Evolutionary conservation across 2,329 filamentous ascomycete genomes (phyloP), one percentile per base, ranked within the genome.

Genomic region (Aspergillus tamarii): DNA sequence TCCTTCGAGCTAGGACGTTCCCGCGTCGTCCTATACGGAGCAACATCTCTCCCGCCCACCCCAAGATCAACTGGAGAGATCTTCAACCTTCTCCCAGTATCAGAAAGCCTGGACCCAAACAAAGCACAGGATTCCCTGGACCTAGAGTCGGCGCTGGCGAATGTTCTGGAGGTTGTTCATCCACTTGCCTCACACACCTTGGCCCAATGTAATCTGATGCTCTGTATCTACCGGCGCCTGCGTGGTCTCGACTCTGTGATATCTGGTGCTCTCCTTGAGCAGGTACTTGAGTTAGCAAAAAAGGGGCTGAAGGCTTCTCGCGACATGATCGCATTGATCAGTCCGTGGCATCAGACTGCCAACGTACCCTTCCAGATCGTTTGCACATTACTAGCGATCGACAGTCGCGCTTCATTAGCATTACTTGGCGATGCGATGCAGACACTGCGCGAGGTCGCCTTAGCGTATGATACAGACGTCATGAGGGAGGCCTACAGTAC

Each of bases 351-450:
- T 67, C 85, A 88, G 62, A 81, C 85, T 53, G 84, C 84, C 32
- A 87, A 88, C 56, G 83, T 88, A 0, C 86, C 86, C 0, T 88
- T 88, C 64, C 86, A 88, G 59, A 81, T 85, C 0, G 79, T 88
- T 34, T 87, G 85, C 63, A 78, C 85, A 0, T 74, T 87, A 6
- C 76, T 88, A 1, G 84, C 84, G 0, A 84, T 88, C 56, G 85
- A 88, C 57, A 85, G 78, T 0, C 78, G 78, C 0, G 77, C 84
- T 0, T 83, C 83, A 0, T 74, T 87, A 0, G 75, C 77, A 0
- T 76, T 84, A 61, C 78, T 88, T 6, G 75, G 76, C 2, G 82
- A 84, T 26, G 85, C 84, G 0, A 84, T 88, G 82, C 76, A 74
- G 60, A 81, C 80, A 3, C 73, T 86, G 0, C 73, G 75, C 23